Percentiles rank a stretch among this genome's conserved stretches.
Conservation (phyloP, 495 filamentous ascomycete genomes). For the Lentithecium fluviatile region DNA sequence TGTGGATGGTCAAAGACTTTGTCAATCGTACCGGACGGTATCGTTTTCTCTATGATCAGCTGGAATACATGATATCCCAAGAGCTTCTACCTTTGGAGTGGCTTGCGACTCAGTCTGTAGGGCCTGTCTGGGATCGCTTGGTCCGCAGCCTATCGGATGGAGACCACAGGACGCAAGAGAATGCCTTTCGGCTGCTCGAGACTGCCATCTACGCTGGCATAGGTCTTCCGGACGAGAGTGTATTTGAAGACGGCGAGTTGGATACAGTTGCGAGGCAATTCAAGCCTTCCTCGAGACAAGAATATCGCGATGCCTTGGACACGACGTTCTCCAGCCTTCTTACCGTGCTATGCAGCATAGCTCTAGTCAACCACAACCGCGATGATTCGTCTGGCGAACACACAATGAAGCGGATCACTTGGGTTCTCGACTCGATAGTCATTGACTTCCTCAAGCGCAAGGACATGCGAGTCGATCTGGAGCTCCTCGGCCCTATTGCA, state of each 20-base stretch:
- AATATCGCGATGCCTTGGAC: constrained; percentile 27
- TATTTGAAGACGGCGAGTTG: constrained; percentile 4
- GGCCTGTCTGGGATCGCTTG: constrained; percentile 24
- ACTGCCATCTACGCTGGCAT: constrained; percentile 17
- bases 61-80: constrained; percentile 29
- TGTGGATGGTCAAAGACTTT: constrained; percentile 19
- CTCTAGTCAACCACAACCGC: constrained; percentile 5
- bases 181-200: constrained; percentile 23
- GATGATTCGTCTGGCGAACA: neutral
- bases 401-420: constrained; percentile 8
- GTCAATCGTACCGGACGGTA: constrained; percentile 9
- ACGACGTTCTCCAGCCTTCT: constrained; percentile 32
- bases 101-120: constrained; percentile 33
- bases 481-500: neutral
- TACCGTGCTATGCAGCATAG: constrained; percentile 25
- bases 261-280: constrained; percentile 5
- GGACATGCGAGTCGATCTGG: constrained; percentile 11
- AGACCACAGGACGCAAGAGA: constrained; percentile 11
- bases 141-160: constrained; percentile 22
- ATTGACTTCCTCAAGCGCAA: constrained; percentile 12
- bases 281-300: constrained; percentile 20
- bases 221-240: constrained; percentile 19
- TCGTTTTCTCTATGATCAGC: constrained; percentile 26
- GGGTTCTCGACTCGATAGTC: constrained; percentile 24
- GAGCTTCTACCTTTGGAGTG: constrained; percentile 32